Percentiles rank a stretch among this genome's conserved stretches.
These are phyloP conservation scores for Sugiyamaella pinicola DNA, from an alignment of 1,139 yeast species.

Conservation along the genomic window DNA sequence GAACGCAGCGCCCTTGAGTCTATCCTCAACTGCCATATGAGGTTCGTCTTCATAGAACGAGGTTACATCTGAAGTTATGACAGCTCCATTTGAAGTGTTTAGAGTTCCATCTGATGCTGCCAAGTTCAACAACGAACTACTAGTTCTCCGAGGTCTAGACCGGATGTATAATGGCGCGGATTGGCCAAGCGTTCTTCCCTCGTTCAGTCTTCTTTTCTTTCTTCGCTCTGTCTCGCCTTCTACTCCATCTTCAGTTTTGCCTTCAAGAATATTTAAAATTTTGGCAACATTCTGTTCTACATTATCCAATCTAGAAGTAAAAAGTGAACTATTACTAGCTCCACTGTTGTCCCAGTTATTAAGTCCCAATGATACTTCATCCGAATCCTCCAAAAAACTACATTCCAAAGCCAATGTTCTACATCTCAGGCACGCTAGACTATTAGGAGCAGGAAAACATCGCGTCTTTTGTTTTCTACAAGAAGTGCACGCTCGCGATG, in stretches of 20 bases:
- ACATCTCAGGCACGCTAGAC: constrained; percentile 59
- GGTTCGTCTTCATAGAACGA: neutral
- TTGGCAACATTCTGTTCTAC: constrained; percentile 34
- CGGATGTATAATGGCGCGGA: constrained; percentile 2
- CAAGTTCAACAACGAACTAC: constrained; percentile 5
- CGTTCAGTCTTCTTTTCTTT: constrained; percentile 1
- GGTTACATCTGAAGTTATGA: neutral
- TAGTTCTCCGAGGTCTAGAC: constrained; percentile 9
- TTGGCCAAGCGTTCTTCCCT: constrained; percentile 1
- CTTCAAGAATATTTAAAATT: constrained; percentile 30
- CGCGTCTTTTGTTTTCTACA: constrained; percentile 67
- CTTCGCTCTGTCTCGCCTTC: neutral
- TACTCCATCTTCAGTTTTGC: constrained; percentile 1
- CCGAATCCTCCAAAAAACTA: constrained; percentile 46
- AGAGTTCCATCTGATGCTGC: neutral
- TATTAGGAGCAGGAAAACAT: constrained; percentile 55
- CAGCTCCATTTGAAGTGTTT: neutral
- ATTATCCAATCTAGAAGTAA: constrained; percentile 26
- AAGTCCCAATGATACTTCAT: constrained; percentile 22
- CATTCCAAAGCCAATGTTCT: constrained; percentile 53
- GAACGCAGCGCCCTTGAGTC: constrained; percentile 38
- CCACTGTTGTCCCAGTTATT: constrained; percentile 12
- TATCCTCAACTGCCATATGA: constrained; percentile 12
- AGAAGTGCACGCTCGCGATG: constrained; percentile 58
- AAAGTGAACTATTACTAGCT: neutral